Evolutionary conservation across 805 yeast genomes (phyloP).

Genomic region (Metschnikowia lochheadii): DNA sequence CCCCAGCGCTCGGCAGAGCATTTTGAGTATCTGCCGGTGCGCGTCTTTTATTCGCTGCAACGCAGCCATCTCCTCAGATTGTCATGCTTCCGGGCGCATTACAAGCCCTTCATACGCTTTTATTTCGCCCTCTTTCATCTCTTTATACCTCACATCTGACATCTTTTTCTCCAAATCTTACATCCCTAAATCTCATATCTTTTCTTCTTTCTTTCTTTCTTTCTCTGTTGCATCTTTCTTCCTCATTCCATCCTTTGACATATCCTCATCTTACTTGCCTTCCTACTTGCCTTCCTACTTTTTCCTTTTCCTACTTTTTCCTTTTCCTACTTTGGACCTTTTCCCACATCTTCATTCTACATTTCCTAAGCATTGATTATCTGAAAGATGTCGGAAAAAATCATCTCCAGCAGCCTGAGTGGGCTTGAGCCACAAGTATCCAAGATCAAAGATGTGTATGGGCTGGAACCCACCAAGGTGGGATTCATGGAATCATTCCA

Average conservation of each 20-base stretch:
- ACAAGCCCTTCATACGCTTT: neutral
- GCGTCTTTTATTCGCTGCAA: neutral
- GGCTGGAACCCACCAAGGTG: conserved; percentile 6
- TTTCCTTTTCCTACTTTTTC: too few species aligned
- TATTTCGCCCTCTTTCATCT: neutral
- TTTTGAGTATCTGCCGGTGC: neutral
- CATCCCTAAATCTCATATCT: neutral
- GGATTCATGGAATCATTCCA: conserved; percentile 17
- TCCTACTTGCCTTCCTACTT: neutral
- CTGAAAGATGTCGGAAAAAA: conserved; percentile 1
- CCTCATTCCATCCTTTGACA: neutral
- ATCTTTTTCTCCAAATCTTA: too few species aligned
- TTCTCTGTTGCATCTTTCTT: neutral
- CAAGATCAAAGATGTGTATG: conserved; percentile 8
- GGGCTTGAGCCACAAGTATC: conserved; percentile 18
- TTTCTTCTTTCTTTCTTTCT: neutral
- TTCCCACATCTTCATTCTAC: too few species aligned
- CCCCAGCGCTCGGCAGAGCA: neutral
- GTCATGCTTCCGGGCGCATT: neutral
- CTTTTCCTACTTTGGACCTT: too few species aligned
- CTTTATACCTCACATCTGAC: neutral
- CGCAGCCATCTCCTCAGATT: neutral
- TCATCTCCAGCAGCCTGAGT: conserved; percentile 4
- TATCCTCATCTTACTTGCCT: neutral
- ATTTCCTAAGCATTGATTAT: too few species aligned